Evolutionary conservation across 805 yeast genomes (phyloP).

Genomic region (Pichia heedii): DNA sequence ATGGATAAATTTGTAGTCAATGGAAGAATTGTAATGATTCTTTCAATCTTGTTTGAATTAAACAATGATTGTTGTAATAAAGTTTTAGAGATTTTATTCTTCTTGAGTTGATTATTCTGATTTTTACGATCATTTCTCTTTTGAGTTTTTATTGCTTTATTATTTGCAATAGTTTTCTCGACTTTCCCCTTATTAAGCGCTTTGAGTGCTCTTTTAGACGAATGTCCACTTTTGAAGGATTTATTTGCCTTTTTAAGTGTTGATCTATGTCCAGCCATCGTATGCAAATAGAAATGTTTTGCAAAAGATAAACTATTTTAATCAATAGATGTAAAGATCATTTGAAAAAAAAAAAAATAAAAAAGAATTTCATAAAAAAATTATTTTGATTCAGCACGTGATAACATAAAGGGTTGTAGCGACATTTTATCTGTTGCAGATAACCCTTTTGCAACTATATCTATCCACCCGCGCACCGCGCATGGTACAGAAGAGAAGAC

Average conservation of each 20-base stretch:
- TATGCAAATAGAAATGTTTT: not conserved
- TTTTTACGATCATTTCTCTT: constrained; percentile 66
- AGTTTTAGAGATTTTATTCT: constrained; percentile 55
- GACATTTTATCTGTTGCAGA: no score
- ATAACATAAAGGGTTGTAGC: no score
- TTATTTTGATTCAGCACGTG: no score
- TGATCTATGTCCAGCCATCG: constrained; percentile 76
- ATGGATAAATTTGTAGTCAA: constrained; percentile 64
- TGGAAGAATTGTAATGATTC: constrained; percentile 73
- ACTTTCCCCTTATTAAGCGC: constrained; percentile 79
- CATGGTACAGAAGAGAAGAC: no score
- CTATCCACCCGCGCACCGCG: no score
- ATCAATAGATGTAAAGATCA: no score
- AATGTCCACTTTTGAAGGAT: constrained; percentile 84
- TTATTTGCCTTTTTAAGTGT: constrained; percentile 80
- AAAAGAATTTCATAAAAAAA: no score
- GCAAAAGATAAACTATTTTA: no score
- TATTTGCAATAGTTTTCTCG: constrained; percentile 43
- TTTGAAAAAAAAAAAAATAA: no score
- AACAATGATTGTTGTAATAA: constrained; percentile 59
- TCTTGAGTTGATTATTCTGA: constrained; percentile 65
- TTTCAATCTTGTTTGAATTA: constrained; percentile 61
- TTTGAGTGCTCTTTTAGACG: constrained; percentile 81
- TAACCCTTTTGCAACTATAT: no score
- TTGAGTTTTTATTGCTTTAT: constrained; percentile 31